phyloP scores from a whole-genome alignment of 768 basidiomycete genomes.

The Lactarius sanguifluus region DNA sequence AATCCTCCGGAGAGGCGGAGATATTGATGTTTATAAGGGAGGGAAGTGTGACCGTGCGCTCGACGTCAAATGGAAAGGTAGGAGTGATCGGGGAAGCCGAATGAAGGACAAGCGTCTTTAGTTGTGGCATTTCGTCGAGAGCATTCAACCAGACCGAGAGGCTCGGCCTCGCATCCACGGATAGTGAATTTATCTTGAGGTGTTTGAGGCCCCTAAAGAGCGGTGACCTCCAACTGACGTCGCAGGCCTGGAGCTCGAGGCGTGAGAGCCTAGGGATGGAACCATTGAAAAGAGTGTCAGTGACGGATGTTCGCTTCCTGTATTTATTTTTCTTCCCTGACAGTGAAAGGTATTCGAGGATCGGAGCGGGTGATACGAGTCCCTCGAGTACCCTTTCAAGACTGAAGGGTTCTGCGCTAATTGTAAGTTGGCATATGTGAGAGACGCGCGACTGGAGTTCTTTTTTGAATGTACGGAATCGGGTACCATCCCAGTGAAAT shows the following conservation, averaged over 20 bases:
- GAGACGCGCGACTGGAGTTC: background rate
- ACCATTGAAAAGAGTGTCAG: background rate
- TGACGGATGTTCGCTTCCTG: too few species aligned
- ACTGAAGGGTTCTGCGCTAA: background rate
- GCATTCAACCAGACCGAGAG: conserved; percentile 2
- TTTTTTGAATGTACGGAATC: background rate
- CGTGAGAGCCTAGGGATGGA: conserved; percentile 4
- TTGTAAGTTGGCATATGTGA: background rate
- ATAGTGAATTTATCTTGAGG: background rate
- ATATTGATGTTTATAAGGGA: background rate
- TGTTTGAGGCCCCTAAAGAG: background rate
- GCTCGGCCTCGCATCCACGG: background rate
- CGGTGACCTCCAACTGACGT: conserved; percentile 16
- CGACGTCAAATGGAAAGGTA: background rate
- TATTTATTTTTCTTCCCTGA: background rate
- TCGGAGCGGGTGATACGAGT: background rate
- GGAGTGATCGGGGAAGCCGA: background rate
- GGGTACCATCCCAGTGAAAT: background rate
- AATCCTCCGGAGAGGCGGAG: background rate
- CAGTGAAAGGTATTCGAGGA: background rate
- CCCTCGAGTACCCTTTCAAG: background rate
- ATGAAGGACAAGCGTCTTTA: background rate
- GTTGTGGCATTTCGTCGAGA: background rate
- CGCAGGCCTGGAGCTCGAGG: background rate
- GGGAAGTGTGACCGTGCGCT: background rate